These are phyloP conservation scores for Paradendryphiella salina DNA, from an alignment of 2,329 filamentous ascomycete species.

Conservation along the genomic window DNA sequence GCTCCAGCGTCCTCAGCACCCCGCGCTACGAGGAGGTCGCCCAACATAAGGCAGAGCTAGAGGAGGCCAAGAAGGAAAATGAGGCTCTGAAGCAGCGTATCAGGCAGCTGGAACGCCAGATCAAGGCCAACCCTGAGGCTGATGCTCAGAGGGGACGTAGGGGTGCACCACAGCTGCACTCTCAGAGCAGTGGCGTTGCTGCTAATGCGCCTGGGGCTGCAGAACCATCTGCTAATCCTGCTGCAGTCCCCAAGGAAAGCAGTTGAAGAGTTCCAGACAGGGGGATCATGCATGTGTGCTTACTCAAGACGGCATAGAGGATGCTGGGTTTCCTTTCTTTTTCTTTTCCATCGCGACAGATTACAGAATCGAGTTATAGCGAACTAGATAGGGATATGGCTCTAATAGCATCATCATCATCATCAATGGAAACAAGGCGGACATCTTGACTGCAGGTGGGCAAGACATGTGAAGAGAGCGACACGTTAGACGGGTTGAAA, in stretches of 20 bases:
- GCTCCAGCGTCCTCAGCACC: constrained; percentile 44
- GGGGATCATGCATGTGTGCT: too few species aligned
- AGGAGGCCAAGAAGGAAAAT: constrained; percentile 56
- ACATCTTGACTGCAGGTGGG: too few species aligned
- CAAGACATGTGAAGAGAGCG: too few species aligned
- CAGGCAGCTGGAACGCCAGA: constrained; percentile 51
- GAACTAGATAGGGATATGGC: too few species aligned
- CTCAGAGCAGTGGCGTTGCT: constrained; percentile 10
- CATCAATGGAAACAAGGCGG: too few species aligned
- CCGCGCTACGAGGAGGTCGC: constrained; percentile 51
- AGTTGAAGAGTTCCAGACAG: background rate
- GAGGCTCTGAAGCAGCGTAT: constrained; percentile 53
- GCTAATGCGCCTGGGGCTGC: constrained; percentile 2
- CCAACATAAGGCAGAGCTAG: constrained; percentile 51
- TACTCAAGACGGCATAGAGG: too few species aligned
- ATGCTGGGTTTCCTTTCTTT: too few species aligned
- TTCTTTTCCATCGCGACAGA: too few species aligned
- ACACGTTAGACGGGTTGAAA: too few species aligned
- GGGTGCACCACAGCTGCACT: constrained; percentile 21
- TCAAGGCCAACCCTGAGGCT: constrained; percentile 29
- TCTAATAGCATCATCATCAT: too few species aligned
- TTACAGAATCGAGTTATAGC: too few species aligned
- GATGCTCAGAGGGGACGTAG: constrained; percentile 41
- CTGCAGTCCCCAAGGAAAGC: constrained; percentile 11
- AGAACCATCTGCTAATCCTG: constrained; percentile 7